Percentiles rank a stretch among this genome's conserved stretches.
phyloP scores from a whole-genome alignment of 2,329 filamentous ascomycete genomes.

The Blastomyces parvus region DNA sequence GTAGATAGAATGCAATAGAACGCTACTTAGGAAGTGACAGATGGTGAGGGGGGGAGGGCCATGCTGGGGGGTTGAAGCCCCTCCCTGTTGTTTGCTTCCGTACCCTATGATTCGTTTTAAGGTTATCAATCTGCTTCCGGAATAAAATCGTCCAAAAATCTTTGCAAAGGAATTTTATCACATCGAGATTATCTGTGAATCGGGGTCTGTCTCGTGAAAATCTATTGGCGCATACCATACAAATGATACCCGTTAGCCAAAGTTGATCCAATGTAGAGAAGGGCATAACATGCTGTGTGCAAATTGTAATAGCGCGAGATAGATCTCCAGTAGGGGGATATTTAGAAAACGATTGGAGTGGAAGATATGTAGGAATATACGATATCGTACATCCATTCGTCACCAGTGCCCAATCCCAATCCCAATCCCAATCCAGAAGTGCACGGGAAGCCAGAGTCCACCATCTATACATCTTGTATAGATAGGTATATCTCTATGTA shows the following conservation, averaged over 20 bases:
- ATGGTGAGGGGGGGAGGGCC: background rate
- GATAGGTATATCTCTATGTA: background rate
- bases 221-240: conserved; percentile 16
- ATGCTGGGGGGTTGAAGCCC: background rate
- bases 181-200: conserved; percentile 84
- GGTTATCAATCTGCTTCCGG: conserved; percentile 93
- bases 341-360: background rate
- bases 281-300: background rate
- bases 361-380: background rate
- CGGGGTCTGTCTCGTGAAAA: conserved; percentile 60
- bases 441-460: background rate
- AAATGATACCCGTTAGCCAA: background rate
- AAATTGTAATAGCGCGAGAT: background rate
- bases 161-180: conserved; percentile 98
- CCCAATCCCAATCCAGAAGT: background rate
- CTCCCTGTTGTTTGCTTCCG: conserved; percentile 18
- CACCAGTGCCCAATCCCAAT: background rate
- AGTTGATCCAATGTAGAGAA: background rate
- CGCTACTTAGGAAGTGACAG: background rate
- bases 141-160: conserved; percentile 94
- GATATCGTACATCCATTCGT: background rate
- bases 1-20: background rate
- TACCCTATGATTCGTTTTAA: conserved; percentile 94
- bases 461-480: background rate
- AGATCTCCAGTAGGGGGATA: background rate